Evolutionary conservation across 768 basidiomycete species (phyloP).

Genomic region (Phlebiopsis gigantea): DNA sequence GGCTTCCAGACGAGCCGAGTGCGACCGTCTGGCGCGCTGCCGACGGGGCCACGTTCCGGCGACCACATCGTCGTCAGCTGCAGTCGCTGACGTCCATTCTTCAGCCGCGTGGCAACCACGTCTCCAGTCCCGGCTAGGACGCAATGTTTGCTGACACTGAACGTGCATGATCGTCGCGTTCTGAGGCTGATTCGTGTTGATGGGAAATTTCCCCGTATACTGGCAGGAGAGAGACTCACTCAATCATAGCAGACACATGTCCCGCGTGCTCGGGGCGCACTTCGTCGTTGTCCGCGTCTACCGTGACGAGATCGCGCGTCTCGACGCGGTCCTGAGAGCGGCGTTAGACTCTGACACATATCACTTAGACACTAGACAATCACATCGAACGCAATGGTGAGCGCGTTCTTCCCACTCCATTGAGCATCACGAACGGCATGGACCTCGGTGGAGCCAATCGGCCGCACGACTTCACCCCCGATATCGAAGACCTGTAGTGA

Average conservation of each 20-base stretch:
- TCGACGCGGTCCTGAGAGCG: conserved; percentile 20
- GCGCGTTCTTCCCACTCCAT: conserved; percentile 16
- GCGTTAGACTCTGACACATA: neutral
- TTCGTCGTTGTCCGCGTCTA: conserved; percentile 20
- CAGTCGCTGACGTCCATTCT: conserved; percentile 17
- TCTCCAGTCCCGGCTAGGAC: conserved; percentile 1
- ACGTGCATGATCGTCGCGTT: neutral
- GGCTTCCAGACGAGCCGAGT: conserved; percentile 24
- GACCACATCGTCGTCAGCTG: conserved; percentile 3
- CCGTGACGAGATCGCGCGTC: conserved; percentile 11
- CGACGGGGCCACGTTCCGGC: neutral
- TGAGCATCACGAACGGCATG: conserved; percentile 12
- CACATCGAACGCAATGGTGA: conserved; percentile 18
- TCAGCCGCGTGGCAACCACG: conserved; percentile 19
- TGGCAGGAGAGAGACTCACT: conserved; percentile 7
- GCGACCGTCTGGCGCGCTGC: neutral
- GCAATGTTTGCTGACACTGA: neutral
- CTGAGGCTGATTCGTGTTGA: neutral
- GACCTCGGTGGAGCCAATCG: neutral
- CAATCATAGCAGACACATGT: neutral
- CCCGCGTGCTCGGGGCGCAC: neutral
- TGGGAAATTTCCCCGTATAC: too few relatives aligned
- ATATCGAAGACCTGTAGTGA: conserved; percentile 4
- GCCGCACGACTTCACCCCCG: neutral
- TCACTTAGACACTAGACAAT: neutral